Conservation (phyloP, 129 eudicot genomes). For the Tagetes erecta region DNA sequence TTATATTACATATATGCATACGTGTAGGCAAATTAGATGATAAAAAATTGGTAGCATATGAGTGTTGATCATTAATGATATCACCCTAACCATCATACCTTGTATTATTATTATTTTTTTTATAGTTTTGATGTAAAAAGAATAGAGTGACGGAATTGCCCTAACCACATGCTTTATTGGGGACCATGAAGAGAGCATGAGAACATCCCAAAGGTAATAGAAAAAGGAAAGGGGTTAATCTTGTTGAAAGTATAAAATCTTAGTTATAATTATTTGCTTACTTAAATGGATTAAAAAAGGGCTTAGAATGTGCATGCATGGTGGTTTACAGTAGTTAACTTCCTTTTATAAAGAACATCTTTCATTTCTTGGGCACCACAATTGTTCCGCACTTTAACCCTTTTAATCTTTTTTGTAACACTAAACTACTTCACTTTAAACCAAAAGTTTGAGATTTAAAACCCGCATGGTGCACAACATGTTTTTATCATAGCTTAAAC, state of each 20-base stretch:
- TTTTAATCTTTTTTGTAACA: conserved; percentile 38
- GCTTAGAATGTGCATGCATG: conserved; percentile 31
- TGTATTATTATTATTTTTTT: neutral
- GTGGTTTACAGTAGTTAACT: conserved; percentile 39
- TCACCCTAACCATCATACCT: no score
- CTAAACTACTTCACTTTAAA: neutral
- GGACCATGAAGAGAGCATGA: conserved; percentile 35
- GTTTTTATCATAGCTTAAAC: no score
- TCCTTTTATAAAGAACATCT: conserved; percentile 38
- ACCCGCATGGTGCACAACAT: no score
- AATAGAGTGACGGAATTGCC: conserved; percentile 5
- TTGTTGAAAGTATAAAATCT: conserved; percentile 7
- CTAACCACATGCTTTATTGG: conserved; percentile 31
- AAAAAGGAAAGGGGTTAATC: conserved; percentile 14
- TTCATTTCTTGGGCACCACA: conserved; percentile 38
- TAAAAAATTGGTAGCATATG: no score
- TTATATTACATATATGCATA: no score
- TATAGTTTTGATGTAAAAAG: neutral
- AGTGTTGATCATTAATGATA: no score
- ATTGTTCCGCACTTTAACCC: conserved; percentile 39
- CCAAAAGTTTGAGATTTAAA: no score
- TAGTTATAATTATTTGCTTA: conserved; percentile 24
- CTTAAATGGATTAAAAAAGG: neutral
- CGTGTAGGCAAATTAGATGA: no score
- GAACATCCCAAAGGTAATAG: conserved; percentile 36